Evolutionary conservation across 345 rosid species (phyloP), one percentile per base, ranked within the genome.

Genomic region (Gossypium bickii): DNA sequence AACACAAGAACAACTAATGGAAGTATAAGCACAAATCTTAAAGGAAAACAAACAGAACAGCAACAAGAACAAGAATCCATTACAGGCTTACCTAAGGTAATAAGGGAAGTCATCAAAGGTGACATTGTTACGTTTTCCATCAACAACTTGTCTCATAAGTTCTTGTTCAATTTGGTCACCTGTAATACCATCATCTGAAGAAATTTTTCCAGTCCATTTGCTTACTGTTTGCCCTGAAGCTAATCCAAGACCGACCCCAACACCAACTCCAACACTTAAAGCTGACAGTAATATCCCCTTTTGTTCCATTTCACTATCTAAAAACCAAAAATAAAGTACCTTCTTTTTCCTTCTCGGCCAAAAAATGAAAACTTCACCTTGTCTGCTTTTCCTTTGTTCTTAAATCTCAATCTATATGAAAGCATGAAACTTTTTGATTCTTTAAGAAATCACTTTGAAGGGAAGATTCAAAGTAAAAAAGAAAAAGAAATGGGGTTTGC

Each of bases 91-190:
- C 99, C 98, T 89, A 74, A 95, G 83, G 76, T 86, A 91, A 81
- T 94, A 92, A 61, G 98, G 98, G 76, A 94, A 94, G 80, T 89
- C 93, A 8, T 91, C 97, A 72, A 91, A 93, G 59, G 90, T 87
- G 79, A 89, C 76, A n/a, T 75, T 77, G 83, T 82, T 82, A 0
- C 84, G 85, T 79, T 72, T 86, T 4, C 98, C 98, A 81, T 93
- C 92, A 52, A 87, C 59, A 64, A 91, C 80, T 65, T 77, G 96
- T 80, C 85, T 90, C 76, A 82, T 22, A 87, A 93, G 80, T 87
- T 93, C 99, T 58, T 86, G 94, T 83, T 87, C 93, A 80, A 95
- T 85, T 86, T 89, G 90, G 75, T 82, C 86, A 38, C 80, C 81
- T 9, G 90, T 81, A 51, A 88, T 74, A 74, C 82, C 93, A 70